Conservation (phyloP, 768 basidiomycete species). For the Coprinopsis marcescibilis region DNA sequence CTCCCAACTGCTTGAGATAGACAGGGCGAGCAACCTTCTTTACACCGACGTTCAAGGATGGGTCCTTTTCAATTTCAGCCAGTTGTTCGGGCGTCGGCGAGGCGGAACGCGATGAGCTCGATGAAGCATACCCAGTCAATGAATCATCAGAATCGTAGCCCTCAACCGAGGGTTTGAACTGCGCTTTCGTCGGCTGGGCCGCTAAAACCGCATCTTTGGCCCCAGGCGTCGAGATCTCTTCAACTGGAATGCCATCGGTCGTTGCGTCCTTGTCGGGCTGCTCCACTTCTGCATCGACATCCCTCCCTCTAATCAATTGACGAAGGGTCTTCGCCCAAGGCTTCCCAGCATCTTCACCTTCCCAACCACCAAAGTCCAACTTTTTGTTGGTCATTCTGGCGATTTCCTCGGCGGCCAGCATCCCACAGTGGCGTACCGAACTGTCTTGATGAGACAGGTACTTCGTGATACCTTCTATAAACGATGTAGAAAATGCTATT, state of each 20-base stretch:
- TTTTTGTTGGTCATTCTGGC: slow-evolving; percentile 57
- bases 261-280: neutral
- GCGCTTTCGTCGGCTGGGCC: slow-evolving; percentile 13
- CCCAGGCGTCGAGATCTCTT: slow-evolving; percentile 10
- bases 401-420: slow-evolving; percentile 84
- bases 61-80: slow-evolving; percentile 80
- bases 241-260: neutral
- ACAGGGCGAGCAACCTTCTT: slow-evolving; percentile 79
- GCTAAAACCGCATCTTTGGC: too few relatives aligned
- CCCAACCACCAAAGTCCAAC: slow-evolving; percentile 81
- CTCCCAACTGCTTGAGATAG: slow-evolving; percentile 81
- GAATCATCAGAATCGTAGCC: slow-evolving; percentile 81
- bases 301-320: slow-evolving; percentile 40
- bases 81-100: slow-evolving; percentile 82
- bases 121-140: slow-evolving; percentile 72
- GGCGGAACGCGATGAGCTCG: slow-evolving; percentile 55
- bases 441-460: slow-evolving; percentile 79
- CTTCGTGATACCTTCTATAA: slow-evolving; percentile 62
- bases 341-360: slow-evolving; percentile 61
- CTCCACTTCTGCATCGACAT: slow-evolving; percentile 41
- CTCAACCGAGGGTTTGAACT: slow-evolving; percentile 16
- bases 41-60: slow-evolving; percentile 63
- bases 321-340: slow-evolving; percentile 62
- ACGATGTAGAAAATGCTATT: slow-evolving; percentile 48
- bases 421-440: slow-evolving; percentile 79